phyloP scores from a whole-genome alignment of 306 rosid genomes.

The Pyrus bretschneideri region DNA sequence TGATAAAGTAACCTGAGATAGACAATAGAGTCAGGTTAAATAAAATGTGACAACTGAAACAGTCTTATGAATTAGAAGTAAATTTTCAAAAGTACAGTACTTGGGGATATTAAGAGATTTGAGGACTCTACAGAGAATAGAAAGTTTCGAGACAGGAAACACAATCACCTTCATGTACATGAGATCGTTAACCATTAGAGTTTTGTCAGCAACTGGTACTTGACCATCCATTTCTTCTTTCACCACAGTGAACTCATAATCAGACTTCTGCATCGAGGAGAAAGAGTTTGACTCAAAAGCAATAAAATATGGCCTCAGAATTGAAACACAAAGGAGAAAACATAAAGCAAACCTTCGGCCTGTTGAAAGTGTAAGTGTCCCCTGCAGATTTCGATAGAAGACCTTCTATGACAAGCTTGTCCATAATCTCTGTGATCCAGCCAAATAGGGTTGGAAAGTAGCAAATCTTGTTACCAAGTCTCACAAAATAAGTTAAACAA shows the following conservation, averaged over 20 bases:
- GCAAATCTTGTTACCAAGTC: not conserved
- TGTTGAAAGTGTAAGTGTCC: conserved; percentile 53
- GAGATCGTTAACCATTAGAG: conserved; percentile 41
- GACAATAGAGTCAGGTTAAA: not conserved
- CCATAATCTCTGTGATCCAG: conserved; percentile 60
- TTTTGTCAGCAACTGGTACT: conserved; percentile 24
- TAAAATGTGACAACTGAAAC: not conserved
- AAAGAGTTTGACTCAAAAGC: not conserved
- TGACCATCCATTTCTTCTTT: conserved; percentile 66
- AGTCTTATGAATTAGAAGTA: not conserved
- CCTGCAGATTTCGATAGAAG: conserved; percentile 51
- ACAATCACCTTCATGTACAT: conserved; percentile 65
- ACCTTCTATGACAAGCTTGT: conserved; percentile 62
- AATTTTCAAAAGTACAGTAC: not conserved
- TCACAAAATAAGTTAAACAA: not conserved
- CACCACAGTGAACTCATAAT: conserved; percentile 57
- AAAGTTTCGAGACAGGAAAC: not conserved
- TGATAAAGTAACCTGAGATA: conserved; percentile 73
- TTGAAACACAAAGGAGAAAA: not conserved
- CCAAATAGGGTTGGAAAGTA: conserved; percentile 11
- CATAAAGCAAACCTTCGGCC: conserved; percentile 47
- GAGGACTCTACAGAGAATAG: not conserved
- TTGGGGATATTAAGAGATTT: not conserved
- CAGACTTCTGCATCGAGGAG: conserved; percentile 38
- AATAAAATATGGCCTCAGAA: not conserved